phyloP scores from a whole-genome alignment of 1,139 yeast genomes.

The Arxiozyma heterogenica region DNA sequence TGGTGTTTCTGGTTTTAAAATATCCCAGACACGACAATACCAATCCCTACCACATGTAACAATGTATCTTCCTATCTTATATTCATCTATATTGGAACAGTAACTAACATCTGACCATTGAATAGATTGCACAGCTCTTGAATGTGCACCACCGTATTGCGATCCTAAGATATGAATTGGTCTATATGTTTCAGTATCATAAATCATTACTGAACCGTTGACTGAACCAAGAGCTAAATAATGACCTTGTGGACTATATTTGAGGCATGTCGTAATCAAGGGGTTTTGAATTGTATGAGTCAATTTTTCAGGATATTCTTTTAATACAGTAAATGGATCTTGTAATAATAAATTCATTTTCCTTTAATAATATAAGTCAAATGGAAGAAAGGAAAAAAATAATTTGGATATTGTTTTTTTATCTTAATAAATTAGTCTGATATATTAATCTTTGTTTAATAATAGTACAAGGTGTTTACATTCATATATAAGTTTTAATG shows the following conservation, averaged over 20 bases:
- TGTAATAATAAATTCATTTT: conserved; percentile 66
- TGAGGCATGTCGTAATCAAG: conserved; percentile 67
- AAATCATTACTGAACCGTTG: conserved; percentile 70
- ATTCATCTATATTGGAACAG: background rate
- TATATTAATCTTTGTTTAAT: too few relatives aligned
- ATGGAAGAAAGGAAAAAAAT: background rate
- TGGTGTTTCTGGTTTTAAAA: conserved; percentile 48
- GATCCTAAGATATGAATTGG: conserved; percentile 33
- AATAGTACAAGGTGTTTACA: too few relatives aligned
- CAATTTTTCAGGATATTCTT: conserved; percentile 83
- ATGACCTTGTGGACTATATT: conserved; percentile 71
- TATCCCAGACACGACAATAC: conserved; percentile 76
- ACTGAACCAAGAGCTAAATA: conserved; percentile 79
- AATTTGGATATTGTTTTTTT: background rate
- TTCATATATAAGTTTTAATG: too few relatives aligned
- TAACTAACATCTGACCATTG: conserved; percentile 42
- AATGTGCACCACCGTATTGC: conserved; percentile 49
- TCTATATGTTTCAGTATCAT: conserved; percentile 57
- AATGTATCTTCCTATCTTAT: conserved; percentile 54
- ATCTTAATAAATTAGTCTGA: too few relatives aligned
- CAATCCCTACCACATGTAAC: conserved; percentile 79
- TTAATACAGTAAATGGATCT: conserved; percentile 88
- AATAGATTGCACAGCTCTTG: conserved; percentile 65
- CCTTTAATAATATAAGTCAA: background rate
- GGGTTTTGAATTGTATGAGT: conserved; percentile 48